These are phyloP conservation scores for Acaromyces ingoldii DNA, from an alignment of 1,284 basidiomycete genomes.

Conservation along the genomic window DNA sequence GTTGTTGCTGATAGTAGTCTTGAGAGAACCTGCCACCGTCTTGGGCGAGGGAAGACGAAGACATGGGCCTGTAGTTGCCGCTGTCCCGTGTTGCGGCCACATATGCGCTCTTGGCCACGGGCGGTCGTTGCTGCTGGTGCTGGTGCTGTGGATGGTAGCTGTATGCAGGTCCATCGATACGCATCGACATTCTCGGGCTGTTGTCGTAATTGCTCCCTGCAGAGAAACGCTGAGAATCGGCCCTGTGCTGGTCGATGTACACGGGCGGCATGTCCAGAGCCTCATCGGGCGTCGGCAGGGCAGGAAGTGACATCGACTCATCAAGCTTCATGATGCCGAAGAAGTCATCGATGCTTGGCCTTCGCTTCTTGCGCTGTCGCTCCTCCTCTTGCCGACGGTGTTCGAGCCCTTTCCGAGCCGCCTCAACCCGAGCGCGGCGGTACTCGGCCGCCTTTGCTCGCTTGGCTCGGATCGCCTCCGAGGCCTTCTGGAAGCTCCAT, in stretches of 20 bases:
- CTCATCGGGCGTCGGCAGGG: conserved; percentile 24
- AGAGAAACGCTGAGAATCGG: no score
- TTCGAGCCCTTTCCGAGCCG: not conserved
- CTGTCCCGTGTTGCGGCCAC: no score
- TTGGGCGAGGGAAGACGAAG: no score
- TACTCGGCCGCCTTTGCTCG: not conserved
- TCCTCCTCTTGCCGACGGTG: not conserved
- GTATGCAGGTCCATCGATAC: not conserved
- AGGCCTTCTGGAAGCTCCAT: conserved; percentile 28
- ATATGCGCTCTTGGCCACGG: not conserved
- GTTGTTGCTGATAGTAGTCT: no score
- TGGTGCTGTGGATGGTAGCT: not conserved
- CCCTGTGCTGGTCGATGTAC: no score
- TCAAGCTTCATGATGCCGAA: conserved; percentile 30
- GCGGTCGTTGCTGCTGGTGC: no score
- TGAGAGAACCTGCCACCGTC: no score
- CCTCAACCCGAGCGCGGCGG: not conserved
- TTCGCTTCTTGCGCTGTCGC: not conserved
- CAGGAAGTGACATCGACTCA: conserved; percentile 18
- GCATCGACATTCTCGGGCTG: not conserved
- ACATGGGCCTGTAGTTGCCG: no score
- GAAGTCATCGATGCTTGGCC: conserved; percentile 31
- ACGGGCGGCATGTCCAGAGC: conserved; percentile 41
- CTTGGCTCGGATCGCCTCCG: conserved; percentile 6
- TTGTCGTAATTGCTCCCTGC: no score